Conservation (phyloP, 2,329 filamentous ascomycete genomes). For the Penicillium sumatraense region DNA sequence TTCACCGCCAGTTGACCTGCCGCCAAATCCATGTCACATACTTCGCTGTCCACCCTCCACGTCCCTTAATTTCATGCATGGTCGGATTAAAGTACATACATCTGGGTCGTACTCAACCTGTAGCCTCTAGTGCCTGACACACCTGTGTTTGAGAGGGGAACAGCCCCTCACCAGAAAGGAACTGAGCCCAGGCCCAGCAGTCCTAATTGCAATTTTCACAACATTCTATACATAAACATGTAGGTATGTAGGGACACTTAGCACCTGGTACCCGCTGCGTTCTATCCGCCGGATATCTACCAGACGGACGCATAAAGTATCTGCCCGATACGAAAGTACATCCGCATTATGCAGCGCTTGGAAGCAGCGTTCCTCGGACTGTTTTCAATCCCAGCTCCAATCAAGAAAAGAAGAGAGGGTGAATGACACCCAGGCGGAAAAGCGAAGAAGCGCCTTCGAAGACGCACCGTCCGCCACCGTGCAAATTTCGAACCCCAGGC, state of each 20-base stretch:
- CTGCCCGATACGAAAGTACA: not conserved
- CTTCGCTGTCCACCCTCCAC: not conserved
- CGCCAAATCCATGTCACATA: not conserved
- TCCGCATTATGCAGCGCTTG: not conserved
- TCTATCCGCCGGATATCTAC: not conserved
- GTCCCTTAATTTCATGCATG: not conserved
- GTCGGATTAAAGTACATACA: not conserved
- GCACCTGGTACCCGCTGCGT: not conserved
- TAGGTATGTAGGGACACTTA: too few species aligned
- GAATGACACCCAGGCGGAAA: not conserved
- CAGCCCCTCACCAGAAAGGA: not conserved
- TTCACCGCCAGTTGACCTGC: not conserved
- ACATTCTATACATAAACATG: not conserved
- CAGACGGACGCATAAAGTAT: not conserved
- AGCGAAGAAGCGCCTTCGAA: slow-evolving; percentile 2
- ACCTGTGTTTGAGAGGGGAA: not conserved
- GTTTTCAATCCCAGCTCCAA: not conserved
- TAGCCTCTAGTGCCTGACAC: not conserved
- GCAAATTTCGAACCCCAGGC: not conserved
- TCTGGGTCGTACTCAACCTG: not conserved
- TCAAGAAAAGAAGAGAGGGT: not conserved
- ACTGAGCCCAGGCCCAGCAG: not conserved
- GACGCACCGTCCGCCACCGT: not conserved
- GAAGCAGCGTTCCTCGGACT: not conserved
- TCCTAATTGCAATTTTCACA: not conserved